Percentiles rank a stretch among this genome's conserved stretches.
phyloP scores from a whole-genome alignment of 495 filamentous ascomycete genomes.

The Annulohypoxylon nitens region DNA sequence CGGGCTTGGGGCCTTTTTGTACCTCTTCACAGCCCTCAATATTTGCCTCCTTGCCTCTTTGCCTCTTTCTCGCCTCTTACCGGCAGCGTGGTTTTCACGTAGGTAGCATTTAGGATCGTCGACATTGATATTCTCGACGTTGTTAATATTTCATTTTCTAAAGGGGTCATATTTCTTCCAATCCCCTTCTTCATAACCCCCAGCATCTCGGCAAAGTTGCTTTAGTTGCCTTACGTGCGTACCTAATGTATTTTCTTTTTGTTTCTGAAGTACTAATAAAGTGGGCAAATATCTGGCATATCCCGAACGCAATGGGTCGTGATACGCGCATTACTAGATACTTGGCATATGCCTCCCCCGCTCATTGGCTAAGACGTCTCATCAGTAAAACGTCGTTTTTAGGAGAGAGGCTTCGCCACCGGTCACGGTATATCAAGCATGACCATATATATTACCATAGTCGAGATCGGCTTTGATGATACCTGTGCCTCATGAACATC shows the following conservation, averaged over 20 bases:
- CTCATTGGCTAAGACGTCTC: background rate
- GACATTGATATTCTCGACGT: conserved; percentile 14
- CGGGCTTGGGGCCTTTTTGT: conserved; percentile 33
- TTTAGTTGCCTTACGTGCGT: background rate
- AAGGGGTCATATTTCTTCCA: conserved; percentile 12
- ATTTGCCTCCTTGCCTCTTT: background rate
- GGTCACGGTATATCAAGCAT: conserved; percentile 6
- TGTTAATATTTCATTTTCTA: background rate
- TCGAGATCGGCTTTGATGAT: conserved; percentile 12
- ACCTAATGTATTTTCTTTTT: background rate
- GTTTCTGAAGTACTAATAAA: background rate
- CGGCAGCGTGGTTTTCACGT: conserved; percentile 40
- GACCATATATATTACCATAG: conserved; percentile 1
- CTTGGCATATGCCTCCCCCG: background rate
- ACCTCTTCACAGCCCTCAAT: conserved; percentile 11
- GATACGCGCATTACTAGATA: background rate
- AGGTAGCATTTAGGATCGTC: conserved; percentile 23
- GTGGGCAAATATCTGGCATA: background rate
- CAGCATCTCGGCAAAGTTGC: background rate
- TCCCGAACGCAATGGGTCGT: conserved; percentile 13
- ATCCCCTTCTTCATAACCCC: background rate
- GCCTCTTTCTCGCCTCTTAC: conserved; percentile 30
- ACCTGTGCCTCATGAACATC: conserved; percentile 8
- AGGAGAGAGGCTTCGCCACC: conserved; percentile 12
- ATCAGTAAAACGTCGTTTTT: conserved; percentile 14